A percentile compares a stretch with the other conserved stretches of the same genome.
Evolutionary conservation across 371 early-diverging fungal species (phyloP).

Genomic region (Mortierella sp.): DNA sequence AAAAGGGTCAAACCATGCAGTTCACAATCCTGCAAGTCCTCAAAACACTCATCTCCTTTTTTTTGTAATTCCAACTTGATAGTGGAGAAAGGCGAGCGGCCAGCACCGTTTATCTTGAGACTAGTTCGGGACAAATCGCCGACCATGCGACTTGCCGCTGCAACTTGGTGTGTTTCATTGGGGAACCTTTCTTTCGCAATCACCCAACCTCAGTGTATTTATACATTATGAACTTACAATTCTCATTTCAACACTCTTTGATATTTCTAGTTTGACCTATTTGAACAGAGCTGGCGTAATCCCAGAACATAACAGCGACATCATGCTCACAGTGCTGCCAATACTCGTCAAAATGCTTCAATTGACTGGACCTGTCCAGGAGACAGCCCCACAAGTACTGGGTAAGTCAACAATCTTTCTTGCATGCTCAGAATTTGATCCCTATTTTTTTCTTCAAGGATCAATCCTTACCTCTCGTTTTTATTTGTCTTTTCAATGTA

Average conservation of each 20-base stretch:
- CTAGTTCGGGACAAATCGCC: slow-evolving; percentile 75
- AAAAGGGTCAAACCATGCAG: slow-evolving; percentile 1
- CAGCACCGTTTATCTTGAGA: slow-evolving; percentile 69
- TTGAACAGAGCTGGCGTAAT: slow-evolving; percentile 76
- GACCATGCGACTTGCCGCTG: slow-evolving; percentile 78
- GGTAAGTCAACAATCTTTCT: slow-evolving; percentile 25
- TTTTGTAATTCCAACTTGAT: slow-evolving; percentile 2
- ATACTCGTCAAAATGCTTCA: slow-evolving; percentile 82
- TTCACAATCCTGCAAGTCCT: not conserved
- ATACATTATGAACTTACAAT: not conserved
- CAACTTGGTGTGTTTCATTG: slow-evolving; percentile 68
- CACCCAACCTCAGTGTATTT: not conserved
- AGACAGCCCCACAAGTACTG: slow-evolving; percentile 80
- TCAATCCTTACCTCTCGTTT: not conserved
- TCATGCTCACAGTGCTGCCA: slow-evolving; percentile 76
- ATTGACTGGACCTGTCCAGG: slow-evolving; percentile 72
- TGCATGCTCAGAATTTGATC: not conserved
- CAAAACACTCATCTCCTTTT: not conserved
- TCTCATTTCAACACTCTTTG: not conserved
- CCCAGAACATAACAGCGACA: slow-evolving; percentile 70
- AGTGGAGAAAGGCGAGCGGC: slow-evolving; percentile 52
- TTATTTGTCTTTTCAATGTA: not conserved
- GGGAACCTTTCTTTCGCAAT: not conserved
- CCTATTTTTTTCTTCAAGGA: not conserved
- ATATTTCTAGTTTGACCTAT: slow-evolving; percentile 72